Evolutionary conservation across 306 rosid genomes (phyloP).

Genomic region (Cucumis melo): DNA sequence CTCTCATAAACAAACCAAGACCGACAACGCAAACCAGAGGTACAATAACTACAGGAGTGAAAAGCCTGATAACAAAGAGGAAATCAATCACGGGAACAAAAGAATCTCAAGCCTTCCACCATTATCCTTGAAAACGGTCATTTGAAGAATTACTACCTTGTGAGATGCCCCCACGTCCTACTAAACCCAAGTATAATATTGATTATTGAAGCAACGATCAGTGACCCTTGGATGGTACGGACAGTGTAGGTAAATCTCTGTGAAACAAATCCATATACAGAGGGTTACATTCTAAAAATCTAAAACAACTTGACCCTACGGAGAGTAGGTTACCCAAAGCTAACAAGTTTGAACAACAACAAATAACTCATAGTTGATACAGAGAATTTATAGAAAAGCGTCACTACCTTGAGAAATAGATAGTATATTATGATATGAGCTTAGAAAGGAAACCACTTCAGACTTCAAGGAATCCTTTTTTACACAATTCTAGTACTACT

Average conservation of each 20-base stretch:
- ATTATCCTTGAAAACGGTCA: neutral
- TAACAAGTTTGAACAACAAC: neutral
- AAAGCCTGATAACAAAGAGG: slow-evolving; percentile 32
- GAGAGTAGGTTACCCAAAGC: neutral
- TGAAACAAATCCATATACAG: slow-evolving; percentile 15
- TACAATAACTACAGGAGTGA: slow-evolving; percentile 55
- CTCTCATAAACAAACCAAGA: slow-evolving; percentile 70
- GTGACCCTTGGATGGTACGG: slow-evolving; percentile 84
- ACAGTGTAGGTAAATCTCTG: slow-evolving; percentile 63
- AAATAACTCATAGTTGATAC: neutral
- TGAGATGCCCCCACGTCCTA: slow-evolving; percentile 52
- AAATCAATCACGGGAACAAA: neutral
- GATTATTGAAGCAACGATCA: slow-evolving; percentile 67
- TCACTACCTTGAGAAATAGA: neutral
- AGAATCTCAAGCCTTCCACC: neutral
- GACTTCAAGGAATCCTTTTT: neutral
- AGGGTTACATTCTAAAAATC: neutral
- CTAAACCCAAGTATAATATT: slow-evolving; percentile 70
- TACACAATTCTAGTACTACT: neutral
- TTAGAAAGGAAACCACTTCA: neutral
- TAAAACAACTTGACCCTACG: neutral
- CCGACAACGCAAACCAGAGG: slow-evolving; percentile 75
- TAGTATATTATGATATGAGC: neutral
- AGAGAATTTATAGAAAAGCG: neutral
- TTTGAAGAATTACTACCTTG: slow-evolving; percentile 30